Percentiles rank a stretch among this genome's conserved stretches.
Conservation (phyloP, 768 basidiomycete genomes). For the Cystofilobasidium bisporidii region DNA sequence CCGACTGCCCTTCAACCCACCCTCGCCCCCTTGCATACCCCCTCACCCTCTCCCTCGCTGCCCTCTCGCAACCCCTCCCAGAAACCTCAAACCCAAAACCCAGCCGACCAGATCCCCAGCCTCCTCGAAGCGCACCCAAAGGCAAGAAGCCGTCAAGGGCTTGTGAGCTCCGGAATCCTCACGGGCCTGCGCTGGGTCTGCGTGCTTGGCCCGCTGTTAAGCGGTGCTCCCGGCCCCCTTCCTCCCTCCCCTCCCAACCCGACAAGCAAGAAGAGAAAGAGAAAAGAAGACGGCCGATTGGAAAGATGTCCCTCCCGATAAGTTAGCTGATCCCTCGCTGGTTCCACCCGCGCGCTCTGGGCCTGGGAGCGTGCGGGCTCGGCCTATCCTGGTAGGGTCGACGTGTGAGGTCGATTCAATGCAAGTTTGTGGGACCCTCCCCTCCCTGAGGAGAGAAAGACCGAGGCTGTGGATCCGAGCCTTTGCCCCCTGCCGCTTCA, state of each 20-base stretch:
- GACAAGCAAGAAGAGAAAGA: neutral
- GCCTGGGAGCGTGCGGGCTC: constrained; percentile 21
- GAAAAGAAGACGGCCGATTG: neutral
- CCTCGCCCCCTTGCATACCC: no score
- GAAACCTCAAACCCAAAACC: no score
- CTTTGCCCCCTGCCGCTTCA: constrained; percentile 17
- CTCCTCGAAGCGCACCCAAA: neutral
- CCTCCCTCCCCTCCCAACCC: no score
- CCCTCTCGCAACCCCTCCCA: no score
- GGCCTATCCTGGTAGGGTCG: constrained; percentile 29
- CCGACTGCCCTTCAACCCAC: no score
- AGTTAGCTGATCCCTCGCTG: constrained; percentile 26
- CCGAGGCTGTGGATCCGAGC: constrained; percentile 18
- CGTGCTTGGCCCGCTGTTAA: constrained; percentile 16
- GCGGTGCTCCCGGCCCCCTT: constrained; percentile 9
- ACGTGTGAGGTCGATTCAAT: neutral
- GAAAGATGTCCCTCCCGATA: constrained; percentile 23
- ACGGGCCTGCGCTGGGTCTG: constrained; percentile 12
- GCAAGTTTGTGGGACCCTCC: neutral
- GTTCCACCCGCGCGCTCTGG: constrained; percentile 25
- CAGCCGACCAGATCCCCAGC: neutral
- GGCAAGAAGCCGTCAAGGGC: neutral
- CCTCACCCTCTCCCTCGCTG: no score
- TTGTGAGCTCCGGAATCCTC: constrained; percentile 28
- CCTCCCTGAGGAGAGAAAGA: neutral